These are phyloP conservation scores for Gillenia trifoliata DNA, from an alignment of 306 rosid genomes.

Conservation along the genomic window DNA sequence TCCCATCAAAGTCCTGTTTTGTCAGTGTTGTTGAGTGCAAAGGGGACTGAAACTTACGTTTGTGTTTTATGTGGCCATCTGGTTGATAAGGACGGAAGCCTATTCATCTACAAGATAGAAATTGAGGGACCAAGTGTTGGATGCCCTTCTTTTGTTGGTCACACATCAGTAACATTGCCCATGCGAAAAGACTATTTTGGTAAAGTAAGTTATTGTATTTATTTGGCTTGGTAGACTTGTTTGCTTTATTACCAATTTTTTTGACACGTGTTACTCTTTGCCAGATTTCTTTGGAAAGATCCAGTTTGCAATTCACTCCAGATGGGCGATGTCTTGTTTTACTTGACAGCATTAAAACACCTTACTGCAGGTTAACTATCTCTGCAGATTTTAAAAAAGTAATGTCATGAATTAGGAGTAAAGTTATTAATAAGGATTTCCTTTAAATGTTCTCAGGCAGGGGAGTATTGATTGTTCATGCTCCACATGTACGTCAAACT, in stretches of 20 bases:
- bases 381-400: conserved; percentile 16
- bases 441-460: conserved; percentile 41
- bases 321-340: conserved; percentile 64
- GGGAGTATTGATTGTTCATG: conserved; percentile 59
- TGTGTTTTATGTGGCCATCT: conserved; percentile 61
- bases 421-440: conserved; percentile 9
- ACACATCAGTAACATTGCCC: conserved; percentile 55
- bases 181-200: conserved; percentile 39
- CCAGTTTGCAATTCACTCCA: conserved; percentile 68
- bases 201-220: conserved; percentile 46
- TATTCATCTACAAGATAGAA: conserved; percentile 59
- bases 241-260: conserved; percentile 1
- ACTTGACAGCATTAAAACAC: conserved; percentile 63
- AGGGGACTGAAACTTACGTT: conserved; percentile 48
- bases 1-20: conserved; percentile 67
- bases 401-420: conserved; percentile 14
- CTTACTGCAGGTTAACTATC: conserved; percentile 71
- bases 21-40: conserved; percentile 43
- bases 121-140: conserved; percentile 49
- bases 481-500: conserved; percentile 58
- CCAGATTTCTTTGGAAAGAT: conserved; percentile 57
- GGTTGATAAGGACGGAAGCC: conserved; percentile 40
- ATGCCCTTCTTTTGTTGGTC: conserved; percentile 61
- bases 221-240: background rate
- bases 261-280: conserved; percentile 10